Conservation (phyloP, 768 basidiomycete genomes). For the Suillus subalutaceus region DNA sequence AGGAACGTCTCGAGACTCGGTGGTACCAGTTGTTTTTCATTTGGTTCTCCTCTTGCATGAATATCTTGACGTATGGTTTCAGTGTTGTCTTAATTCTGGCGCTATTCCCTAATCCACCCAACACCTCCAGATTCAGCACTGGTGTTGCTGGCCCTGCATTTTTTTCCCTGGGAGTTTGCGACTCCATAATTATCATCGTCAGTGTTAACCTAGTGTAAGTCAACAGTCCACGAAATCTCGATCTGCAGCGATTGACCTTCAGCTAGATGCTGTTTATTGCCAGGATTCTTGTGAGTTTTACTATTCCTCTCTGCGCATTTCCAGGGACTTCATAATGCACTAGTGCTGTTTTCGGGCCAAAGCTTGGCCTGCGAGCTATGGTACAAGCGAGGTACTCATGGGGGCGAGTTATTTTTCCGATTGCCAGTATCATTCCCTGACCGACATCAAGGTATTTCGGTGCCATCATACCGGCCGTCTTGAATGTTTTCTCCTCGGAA, state of each 20-base stretch:
- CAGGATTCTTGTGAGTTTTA: background rate
- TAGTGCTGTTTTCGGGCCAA: background rate
- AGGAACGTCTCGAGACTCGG: background rate
- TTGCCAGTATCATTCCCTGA: background rate
- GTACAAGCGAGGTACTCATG: background rate
- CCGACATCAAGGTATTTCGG: background rate
- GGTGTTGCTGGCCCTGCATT: background rate
- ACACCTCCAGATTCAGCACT: background rate
- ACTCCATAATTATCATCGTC: background rate
- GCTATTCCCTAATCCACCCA: background rate
- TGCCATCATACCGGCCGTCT: background rate
- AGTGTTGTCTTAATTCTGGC: background rate
- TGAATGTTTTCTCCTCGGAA: background rate
- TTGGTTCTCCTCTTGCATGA: conserved; percentile 1
- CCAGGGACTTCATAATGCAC: background rate
- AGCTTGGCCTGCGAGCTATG: background rate
- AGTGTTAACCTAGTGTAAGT: background rate
- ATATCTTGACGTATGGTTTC: background rate
- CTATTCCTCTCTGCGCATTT: background rate
- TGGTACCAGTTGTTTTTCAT: background rate
- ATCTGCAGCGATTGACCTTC: background rate
- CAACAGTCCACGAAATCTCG: background rate
- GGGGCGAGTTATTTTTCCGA: background rate
- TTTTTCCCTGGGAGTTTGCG: background rate
- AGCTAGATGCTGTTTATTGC: background rate